phyloP scores from a whole-genome alignment of 2,329 filamentous ascomycete genomes.

The Sporothrix brunneoviolacea region DNA sequence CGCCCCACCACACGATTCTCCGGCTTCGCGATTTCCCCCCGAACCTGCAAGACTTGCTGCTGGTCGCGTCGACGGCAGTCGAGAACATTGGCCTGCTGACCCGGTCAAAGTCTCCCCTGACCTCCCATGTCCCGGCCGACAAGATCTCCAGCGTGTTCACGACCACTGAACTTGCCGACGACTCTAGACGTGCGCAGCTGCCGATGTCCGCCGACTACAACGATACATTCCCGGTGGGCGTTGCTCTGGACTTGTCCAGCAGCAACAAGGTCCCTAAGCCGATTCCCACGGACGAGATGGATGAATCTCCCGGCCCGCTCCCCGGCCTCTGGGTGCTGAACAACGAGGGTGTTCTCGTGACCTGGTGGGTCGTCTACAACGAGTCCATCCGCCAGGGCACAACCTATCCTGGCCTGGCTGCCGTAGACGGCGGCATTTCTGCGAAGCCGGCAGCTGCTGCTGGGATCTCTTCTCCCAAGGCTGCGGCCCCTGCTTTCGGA shows the following conservation, averaged over 20 bases:
- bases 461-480: conserved; percentile 25
- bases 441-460: conserved; percentile 11
- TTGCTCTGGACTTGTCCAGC: conserved; percentile 76
- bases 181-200: conserved; percentile 67
- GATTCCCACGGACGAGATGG: conserved; percentile 68
- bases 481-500: conserved; percentile 29
- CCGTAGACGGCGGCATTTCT: conserved; percentile 30
- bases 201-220: conserved; percentile 61
- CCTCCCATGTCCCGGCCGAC: conserved; percentile 51
- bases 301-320: conserved; percentile 71
- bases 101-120: conserved; percentile 62
- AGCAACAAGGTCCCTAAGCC: conserved; percentile 73
- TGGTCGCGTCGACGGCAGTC: conserved; percentile 74
- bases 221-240: conserved; percentile 73
- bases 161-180: conserved; percentile 63
- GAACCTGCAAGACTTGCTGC: conserved; percentile 70
- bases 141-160: conserved; percentile 63
- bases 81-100: conserved; percentile 74
- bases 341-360: conserved; percentile 74
- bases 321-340: conserved; percentile 82
- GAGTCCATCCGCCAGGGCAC: conserved; percentile 72
- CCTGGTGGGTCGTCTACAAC: conserved; percentile 90
- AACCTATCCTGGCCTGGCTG: conserved; percentile 64
- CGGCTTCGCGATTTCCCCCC: conserved; percentile 76
- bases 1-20: conserved; percentile 70